A percentile compares a stretch with the other conserved stretches of the same genome.
Conservation (phyloP, 2,329 filamentous ascomycete genomes). For the Diaporthe sp. region DNA sequence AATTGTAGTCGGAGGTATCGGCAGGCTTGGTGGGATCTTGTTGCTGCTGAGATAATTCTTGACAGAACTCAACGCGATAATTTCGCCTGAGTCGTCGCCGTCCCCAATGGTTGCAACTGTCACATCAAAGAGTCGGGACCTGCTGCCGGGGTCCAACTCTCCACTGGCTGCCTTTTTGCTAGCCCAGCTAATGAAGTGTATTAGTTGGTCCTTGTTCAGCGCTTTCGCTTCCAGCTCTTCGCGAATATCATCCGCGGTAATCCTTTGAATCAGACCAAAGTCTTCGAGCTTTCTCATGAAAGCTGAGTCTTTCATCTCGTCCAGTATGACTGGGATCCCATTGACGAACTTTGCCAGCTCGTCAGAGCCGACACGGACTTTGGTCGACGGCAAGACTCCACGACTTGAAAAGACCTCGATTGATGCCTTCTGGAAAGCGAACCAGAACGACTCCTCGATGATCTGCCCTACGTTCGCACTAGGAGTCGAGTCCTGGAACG, state of each 20-base stretch:
- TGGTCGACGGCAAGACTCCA: constrained; percentile 86
- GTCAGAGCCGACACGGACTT: constrained; percentile 82
- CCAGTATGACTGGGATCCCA: constrained; percentile 87
- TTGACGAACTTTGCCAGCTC: constrained; percentile 81
- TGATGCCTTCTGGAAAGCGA: constrained; percentile 82
- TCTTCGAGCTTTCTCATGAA: constrained; percentile 87
- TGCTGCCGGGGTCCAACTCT: constrained; percentile 78
- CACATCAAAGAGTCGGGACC: constrained; percentile 81
- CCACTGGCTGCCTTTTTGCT: constrained; percentile 78
- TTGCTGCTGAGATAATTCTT: constrained; percentile 80
- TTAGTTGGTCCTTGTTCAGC: constrained; percentile 81
- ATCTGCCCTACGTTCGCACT: constrained; percentile 85
- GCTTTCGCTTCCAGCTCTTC: constrained; percentile 86
- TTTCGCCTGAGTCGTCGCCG: constrained; percentile 69
- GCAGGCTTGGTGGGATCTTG: constrained; percentile 84
- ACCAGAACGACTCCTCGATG: constrained; percentile 98
- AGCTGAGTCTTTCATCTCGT: constrained; percentile 77
- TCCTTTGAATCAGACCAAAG: constrained; percentile 87
- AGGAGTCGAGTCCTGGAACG: constrained; percentile 90
- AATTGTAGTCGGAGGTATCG: constrained; percentile 84
- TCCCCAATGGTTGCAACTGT: constrained; percentile 80
- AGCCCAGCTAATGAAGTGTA: constrained; percentile 88
- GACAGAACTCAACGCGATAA: constrained; percentile 84
- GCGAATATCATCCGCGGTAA: constrained; percentile 89
- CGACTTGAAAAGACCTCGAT: constrained; percentile 92